Conservation (phyloP, 768 basidiomycete species). For the Pleurotus sapidus region DNA sequence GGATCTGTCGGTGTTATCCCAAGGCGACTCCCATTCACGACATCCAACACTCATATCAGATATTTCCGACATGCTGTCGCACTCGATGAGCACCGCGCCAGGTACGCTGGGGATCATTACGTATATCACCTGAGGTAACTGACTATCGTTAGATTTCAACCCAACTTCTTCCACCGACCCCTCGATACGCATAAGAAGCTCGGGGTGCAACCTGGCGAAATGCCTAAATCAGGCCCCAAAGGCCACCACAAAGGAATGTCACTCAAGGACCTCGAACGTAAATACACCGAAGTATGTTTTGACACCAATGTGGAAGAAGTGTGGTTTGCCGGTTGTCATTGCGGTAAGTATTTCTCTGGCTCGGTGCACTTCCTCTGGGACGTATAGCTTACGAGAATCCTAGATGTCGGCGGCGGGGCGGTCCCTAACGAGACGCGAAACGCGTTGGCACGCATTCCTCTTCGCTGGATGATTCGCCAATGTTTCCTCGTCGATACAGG, state of each 20-base stretch:
- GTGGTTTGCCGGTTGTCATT: conserved; percentile 78
- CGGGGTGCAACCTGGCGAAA: conserved; percentile 50
- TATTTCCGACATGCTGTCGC: conserved; percentile 71
- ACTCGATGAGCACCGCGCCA: conserved; percentile 65
- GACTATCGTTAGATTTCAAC: conserved; percentile 30
- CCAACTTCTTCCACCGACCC: conserved; percentile 43
- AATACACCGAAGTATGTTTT: conserved; percentile 30
- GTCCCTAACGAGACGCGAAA: conserved; percentile 54
- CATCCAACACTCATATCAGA: conserved; percentile 55
- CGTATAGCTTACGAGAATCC: background rate
- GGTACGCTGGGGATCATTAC: conserved; percentile 10
- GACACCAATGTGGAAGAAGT: conserved; percentile 70
- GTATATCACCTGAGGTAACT: background rate
- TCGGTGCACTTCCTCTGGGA: background rate
- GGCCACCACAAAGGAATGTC: conserved; percentile 18
- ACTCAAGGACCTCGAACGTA: conserved; percentile 37
- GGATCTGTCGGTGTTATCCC: conserved; percentile 68
- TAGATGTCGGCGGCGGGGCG: conserved; percentile 77
- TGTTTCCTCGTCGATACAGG: conserved; percentile 56
- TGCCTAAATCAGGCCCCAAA: conserved; percentile 30
- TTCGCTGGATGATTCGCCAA: conserved; percentile 77
- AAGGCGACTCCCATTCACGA: conserved; percentile 62
- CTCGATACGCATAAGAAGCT: conserved; percentile 34
- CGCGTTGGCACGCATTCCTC: conserved; percentile 64
- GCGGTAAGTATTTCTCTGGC: conserved; percentile 40